phyloP scores from a whole-genome alignment of 2,329 filamentous ascomycete species.

The Lasiodiplodia theobromae region DNA sequence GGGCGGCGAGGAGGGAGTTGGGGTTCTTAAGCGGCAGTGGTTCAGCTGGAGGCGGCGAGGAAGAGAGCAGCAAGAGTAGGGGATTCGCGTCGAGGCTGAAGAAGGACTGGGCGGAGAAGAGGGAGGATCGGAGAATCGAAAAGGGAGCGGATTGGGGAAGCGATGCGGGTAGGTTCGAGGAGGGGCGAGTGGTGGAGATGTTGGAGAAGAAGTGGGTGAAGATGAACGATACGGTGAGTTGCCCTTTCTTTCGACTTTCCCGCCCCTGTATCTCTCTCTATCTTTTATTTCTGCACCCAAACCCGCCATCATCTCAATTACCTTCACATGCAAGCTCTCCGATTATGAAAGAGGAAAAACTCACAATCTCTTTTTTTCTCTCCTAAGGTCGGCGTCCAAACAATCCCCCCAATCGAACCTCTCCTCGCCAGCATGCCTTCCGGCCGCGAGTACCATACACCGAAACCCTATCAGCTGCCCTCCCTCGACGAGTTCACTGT shows the following conservation, averaged over 20 bases:
- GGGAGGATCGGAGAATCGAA: slow-evolving; percentile 81
- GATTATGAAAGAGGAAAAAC: neutral
- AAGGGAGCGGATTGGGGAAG: slow-evolving; percentile 76
- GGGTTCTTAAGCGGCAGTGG: slow-evolving; percentile 62
- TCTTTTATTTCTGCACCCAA: neutral
- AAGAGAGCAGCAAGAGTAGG: slow-evolving; percentile 54
- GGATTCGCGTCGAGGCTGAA: slow-evolving; percentile 68
- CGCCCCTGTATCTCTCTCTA: neutral
- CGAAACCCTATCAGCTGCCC: slow-evolving; percentile 72
- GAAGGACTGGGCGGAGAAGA: slow-evolving; percentile 76
- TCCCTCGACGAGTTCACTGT: slow-evolving; percentile 70
- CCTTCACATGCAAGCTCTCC: neutral
- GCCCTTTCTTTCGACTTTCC: neutral
- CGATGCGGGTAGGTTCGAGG: slow-evolving; percentile 85
- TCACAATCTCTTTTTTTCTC: slow-evolving; percentile 29
- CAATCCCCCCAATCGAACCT: slow-evolving; percentile 73
- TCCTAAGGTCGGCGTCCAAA: slow-evolving; percentile 76
- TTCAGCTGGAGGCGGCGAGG: slow-evolving; percentile 43
- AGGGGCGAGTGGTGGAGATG: slow-evolving; percentile 84
- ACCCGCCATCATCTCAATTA: neutral
- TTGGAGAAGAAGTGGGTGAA: slow-evolving; percentile 88
- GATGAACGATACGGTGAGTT: slow-evolving; percentile 85
- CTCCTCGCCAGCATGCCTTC: slow-evolving; percentile 83
- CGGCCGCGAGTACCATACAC: slow-evolving; percentile 81
- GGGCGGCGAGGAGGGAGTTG: slow-evolving; percentile 77